These are phyloP conservation scores for Corylus americana DNA, from an alignment of 306 rosid genomes.

Conservation along the genomic window DNA sequence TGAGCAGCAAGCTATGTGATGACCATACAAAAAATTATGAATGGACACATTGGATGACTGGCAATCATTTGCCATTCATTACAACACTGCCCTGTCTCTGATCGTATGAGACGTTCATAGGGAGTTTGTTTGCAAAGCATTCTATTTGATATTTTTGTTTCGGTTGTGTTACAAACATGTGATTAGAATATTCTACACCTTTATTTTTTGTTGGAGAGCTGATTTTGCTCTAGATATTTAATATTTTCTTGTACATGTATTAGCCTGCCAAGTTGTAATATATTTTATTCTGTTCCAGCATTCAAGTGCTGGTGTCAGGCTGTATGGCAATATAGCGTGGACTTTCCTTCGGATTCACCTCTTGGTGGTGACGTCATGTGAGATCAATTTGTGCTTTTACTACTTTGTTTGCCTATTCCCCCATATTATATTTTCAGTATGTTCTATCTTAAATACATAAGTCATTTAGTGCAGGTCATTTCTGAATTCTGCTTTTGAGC, in stretches of 20 bases:
- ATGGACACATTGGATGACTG: not conserved
- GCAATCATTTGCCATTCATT: not conserved
- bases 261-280: slow-evolving; percentile 13
- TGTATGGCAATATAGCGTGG: slow-evolving; percentile 76
- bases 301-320: slow-evolving; percentile 99
- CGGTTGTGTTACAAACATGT: not conserved
- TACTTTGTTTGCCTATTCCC: slow-evolving; percentile 23
- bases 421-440: slow-evolving; percentile 10
- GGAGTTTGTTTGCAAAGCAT: not conserved
- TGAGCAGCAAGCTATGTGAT: too few species aligned
- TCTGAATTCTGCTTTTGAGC: slow-evolving; percentile 93
- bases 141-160: not conserved
- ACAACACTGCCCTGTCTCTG: not conserved
- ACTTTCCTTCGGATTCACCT: slow-evolving; percentile 68
- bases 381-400: slow-evolving; percentile 43
- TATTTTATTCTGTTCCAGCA: slow-evolving; percentile 60
- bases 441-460: slow-evolving; percentile 41
- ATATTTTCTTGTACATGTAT: slow-evolving; percentile 15
- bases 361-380: slow-evolving; percentile 86
- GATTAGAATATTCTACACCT: not conserved
- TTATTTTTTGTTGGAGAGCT: slow-evolving; percentile 10
- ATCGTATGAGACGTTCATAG: not conserved
- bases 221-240: slow-evolving; percentile 4
- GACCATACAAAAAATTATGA: not conserved
- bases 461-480: slow-evolving; percentile 78